Conservation (phyloP, 805 yeast genomes). For the Ogataea naganishii region DNA sequence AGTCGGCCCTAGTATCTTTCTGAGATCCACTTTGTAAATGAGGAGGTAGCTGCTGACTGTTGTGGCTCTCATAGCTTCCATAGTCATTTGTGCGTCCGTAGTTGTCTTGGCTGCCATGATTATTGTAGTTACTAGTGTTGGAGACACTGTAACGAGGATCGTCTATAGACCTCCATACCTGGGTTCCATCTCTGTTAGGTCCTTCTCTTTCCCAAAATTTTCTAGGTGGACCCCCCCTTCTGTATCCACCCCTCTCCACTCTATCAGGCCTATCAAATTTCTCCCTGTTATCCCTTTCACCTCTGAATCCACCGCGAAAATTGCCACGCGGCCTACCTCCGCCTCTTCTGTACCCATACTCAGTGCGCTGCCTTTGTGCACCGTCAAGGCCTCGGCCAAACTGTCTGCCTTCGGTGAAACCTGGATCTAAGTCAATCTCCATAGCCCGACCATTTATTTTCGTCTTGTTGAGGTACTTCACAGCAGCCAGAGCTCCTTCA, state of each 20-base stretch:
- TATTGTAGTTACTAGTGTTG: not conserved
- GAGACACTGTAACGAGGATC: no score
- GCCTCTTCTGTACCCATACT: slow-evolving; percentile 20
- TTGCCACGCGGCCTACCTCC: slow-evolving; percentile 7
- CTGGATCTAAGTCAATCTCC: slow-evolving; percentile 91
- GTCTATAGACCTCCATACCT: slow-evolving; percentile 4
- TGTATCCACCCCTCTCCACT: slow-evolving; percentile 24
- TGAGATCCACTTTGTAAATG: slow-evolving; percentile 3
- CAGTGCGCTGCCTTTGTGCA: slow-evolving; percentile 54
- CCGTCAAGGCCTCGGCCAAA: slow-evolving; percentile 91
- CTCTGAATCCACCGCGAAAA: slow-evolving; percentile 15
- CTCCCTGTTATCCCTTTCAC: slow-evolving; percentile 14
- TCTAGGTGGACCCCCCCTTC: slow-evolving; percentile 22
- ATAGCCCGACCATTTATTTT: slow-evolving; percentile 75
- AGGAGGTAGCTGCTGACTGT: slow-evolving; percentile 5
- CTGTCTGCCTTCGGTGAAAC: slow-evolving; percentile 91
- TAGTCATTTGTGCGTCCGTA: not conserved
- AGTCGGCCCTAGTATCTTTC: slow-evolving; percentile 3
- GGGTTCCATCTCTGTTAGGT: slow-evolving; percentile 6
- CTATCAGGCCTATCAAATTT: slow-evolving; percentile 4
- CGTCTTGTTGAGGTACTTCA: slow-evolving; percentile 75
- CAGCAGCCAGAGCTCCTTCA: slow-evolving; percentile 69
- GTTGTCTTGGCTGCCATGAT: not conserved
- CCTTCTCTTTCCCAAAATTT: no score
- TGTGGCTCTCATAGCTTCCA: slow-evolving; percentile 3